Evolutionary conservation across 805 yeast genomes (phyloP).

Genomic region (Metahyphopichia silvanorum): DNA sequence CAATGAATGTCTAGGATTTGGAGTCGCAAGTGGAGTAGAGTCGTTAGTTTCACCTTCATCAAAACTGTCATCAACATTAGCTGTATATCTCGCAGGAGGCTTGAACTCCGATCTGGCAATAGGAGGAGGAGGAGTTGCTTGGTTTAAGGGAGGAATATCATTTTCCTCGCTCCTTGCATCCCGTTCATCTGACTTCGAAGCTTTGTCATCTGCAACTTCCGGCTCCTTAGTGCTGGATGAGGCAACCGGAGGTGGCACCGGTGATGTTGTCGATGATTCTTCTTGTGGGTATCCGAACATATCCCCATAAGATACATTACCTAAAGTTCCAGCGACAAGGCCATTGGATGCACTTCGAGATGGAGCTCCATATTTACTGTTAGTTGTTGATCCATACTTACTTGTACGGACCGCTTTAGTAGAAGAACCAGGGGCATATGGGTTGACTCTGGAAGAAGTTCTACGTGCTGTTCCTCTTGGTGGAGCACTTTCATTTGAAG

Average conservation of each 20-base stretch:
- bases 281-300: not conserved
- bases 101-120: not conserved
- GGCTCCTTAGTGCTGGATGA: not conserved
- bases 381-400: constrained; percentile 25
- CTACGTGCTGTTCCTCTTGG: constrained; percentile 2
- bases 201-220: too few relatives aligned
- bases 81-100: not conserved
- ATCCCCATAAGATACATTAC: constrained; percentile 1
- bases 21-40: constrained; percentile 4
- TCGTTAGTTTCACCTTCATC: too few relatives aligned
- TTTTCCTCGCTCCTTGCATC: too few relatives aligned
- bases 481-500: not conserved
- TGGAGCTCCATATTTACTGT: constrained; percentile 9
- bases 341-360: not conserved
- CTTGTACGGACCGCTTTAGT: constrained; percentile 12
- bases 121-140: not conserved
- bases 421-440: constrained; percentile 31
- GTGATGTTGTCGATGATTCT: not conserved
- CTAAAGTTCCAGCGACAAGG: not conserved
- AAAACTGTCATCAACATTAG: too few relatives aligned
- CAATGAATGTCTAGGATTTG: constrained; percentile 4
- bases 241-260: not conserved
- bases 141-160: too few relatives aligned
- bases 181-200: too few relatives aligned
- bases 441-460: constrained; percentile 19